Conservation (phyloP, 306 rosid genomes). For the Datisca glomerata region DNA sequence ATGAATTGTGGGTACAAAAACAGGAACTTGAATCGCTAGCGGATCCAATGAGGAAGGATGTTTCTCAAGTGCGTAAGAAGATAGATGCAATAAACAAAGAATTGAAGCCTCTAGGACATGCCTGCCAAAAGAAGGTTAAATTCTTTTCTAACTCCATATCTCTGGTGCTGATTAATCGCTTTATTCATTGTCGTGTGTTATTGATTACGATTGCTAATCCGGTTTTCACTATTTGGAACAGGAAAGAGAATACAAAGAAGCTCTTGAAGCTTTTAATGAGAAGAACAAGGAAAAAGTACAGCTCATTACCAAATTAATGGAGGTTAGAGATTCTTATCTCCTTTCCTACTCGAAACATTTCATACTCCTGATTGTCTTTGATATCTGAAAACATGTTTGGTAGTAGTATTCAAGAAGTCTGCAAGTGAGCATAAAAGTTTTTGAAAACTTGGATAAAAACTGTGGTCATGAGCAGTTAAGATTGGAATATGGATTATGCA, state of each 20-base stretch:
- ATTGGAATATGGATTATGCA: too few species aligned
- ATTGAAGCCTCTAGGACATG: constrained; percentile 90
- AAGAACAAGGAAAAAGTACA: constrained; percentile 90
- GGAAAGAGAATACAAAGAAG: constrained; percentile 94
- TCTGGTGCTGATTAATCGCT: too few species aligned
- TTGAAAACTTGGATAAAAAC: too few species aligned
- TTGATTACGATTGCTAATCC: constrained; percentile 4
- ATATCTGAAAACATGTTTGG: too few species aligned
- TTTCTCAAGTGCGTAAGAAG: constrained; percentile 67
- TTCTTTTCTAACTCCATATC: not conserved
- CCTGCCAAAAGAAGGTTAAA: constrained; percentile 83
- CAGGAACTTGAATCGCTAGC: constrained; percentile 87
- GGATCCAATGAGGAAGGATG: constrained; percentile 98
- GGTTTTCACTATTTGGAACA: constrained; percentile 17
- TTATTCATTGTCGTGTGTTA: too few species aligned
- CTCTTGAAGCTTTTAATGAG: constrained; percentile 89
- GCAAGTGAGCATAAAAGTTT: too few species aligned
- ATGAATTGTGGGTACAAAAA: not conserved
- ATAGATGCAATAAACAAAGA: constrained; percentile 90
- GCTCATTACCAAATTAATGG: constrained; percentile 68
- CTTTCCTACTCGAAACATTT: too few species aligned
- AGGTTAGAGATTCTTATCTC: too few species aligned
- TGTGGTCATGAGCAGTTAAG: too few species aligned
- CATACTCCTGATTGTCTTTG: too few species aligned
- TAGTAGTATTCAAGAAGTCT: too few species aligned